Percentiles rank a stretch among this genome's conserved stretches.
Conservation (phyloP, 768 basidiomycete species). For the Filobasidium wieringae region DNA sequence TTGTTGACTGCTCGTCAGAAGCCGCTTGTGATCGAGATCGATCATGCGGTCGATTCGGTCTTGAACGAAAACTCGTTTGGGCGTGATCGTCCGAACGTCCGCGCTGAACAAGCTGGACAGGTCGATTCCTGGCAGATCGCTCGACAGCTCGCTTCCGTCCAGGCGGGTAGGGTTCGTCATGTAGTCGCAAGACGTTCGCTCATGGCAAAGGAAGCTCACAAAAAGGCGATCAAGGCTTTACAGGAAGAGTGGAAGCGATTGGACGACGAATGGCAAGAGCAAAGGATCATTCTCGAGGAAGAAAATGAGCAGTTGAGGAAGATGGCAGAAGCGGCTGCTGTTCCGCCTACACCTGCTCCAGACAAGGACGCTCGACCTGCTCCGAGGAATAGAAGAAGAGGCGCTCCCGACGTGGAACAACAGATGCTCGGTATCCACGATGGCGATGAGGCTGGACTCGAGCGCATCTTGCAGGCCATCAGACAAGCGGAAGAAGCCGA, state of each 20-base stretch:
- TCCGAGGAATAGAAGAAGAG: slow-evolving; percentile 1
- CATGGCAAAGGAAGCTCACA: background rate
- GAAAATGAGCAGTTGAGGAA: background rate
- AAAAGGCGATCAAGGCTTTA: background rate
- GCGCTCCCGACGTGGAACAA: slow-evolving; percentile 7
- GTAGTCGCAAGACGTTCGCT: background rate
- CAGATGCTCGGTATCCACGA: slow-evolving; percentile 12
- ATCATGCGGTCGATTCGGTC: background rate
- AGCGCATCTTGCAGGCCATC: slow-evolving; percentile 8
- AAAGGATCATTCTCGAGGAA: background rate
- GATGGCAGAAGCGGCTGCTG: background rate
- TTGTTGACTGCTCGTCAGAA: background rate
- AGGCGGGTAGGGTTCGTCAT: background rate
- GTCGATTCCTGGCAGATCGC: background rate
- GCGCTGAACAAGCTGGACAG: background rate
- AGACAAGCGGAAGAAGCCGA: slow-evolving; percentile 41
- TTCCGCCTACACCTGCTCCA: background rate
- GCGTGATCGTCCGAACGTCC: background rate
- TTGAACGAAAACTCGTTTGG: background rate
- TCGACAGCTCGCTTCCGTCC: background rate
- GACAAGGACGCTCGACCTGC: slow-evolving; percentile 4
- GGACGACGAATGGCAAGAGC: background rate
- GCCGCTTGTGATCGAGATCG: background rate
- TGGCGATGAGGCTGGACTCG: slow-evolving; percentile 10
- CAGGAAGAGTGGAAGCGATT: background rate